These are phyloP conservation scores for Cyberlindnera bimundalis DNA, from an alignment of 805 yeast species.

Conservation along the genomic window DNA sequence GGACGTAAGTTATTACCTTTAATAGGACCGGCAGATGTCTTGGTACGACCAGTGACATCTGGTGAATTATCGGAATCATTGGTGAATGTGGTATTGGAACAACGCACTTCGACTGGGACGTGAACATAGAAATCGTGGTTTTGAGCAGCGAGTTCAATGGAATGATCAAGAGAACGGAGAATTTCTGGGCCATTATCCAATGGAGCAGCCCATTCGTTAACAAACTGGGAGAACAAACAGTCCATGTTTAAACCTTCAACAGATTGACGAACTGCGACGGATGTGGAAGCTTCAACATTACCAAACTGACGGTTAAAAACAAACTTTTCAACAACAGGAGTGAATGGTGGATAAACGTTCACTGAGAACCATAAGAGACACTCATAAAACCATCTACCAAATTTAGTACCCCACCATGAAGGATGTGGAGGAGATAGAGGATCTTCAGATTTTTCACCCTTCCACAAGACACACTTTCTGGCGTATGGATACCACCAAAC, in stretches of 20 bases:
- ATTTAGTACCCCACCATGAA: slow-evolving; percentile 81
- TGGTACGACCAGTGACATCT: slow-evolving; percentile 50
- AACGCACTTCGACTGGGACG: slow-evolving; percentile 93
- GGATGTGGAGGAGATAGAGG: slow-evolving; percentile 59
- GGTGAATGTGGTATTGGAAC: slow-evolving; percentile 70
- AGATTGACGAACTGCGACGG: slow-evolving; percentile 69
- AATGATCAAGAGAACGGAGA: slow-evolving; percentile 57
- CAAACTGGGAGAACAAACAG: slow-evolving; percentile 90
- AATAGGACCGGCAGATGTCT: slow-evolving; percentile 68
- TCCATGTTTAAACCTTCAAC: slow-evolving; percentile 93
- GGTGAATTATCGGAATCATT: slow-evolving; percentile 31
- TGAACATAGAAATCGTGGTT: slow-evolving; percentile 76
- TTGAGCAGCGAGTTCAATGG: slow-evolving; percentile 56
- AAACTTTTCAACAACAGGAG: slow-evolving; percentile 82
- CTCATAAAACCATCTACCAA: slow-evolving; percentile 81
- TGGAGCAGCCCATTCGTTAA: slow-evolving; percentile 97
- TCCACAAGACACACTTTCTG: slow-evolving; percentile 82
- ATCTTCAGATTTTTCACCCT: slow-evolving; percentile 74
- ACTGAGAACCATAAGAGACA: slow-evolving; percentile 76
- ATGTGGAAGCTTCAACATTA: slow-evolving; percentile 59
- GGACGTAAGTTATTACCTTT: slow-evolving; percentile 85
- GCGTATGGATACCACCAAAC: slow-evolving; percentile 98
- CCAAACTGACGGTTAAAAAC: slow-evolving; percentile 87
- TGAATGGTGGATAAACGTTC: slow-evolving; percentile 64
- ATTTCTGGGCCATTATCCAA: slow-evolving; percentile 72